These are phyloP conservation scores for Suillus bovinus DNA, from an alignment of 768 basidiomycete genomes.

Conservation along the genomic window DNA sequence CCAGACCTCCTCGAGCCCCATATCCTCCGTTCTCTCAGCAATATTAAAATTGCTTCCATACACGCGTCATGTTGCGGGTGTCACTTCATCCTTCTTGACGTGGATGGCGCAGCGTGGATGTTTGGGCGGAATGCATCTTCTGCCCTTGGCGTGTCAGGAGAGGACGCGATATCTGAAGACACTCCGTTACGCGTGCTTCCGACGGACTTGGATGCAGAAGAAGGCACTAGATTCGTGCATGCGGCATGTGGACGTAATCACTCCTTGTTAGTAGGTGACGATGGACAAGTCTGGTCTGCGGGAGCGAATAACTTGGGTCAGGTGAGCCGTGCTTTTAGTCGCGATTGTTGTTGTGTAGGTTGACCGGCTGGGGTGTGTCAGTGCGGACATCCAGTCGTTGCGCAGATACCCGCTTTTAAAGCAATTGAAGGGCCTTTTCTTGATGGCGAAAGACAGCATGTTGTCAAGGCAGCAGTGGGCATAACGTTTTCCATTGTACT, in stretches of 20 bases:
- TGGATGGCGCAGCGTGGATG: slow-evolving; percentile 81
- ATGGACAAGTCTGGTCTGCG: slow-evolving; percentile 81
- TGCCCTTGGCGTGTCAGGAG: slow-evolving; percentile 60
- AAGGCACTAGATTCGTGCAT: slow-evolving; percentile 64
- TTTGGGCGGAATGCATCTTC: slow-evolving; percentile 82
- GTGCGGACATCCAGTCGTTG: slow-evolving; percentile 70
- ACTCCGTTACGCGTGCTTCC: slow-evolving; percentile 65
- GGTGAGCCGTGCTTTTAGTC: slow-evolving; percentile 42
- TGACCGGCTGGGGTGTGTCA: slow-evolving; percentile 26
- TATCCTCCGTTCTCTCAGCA: slow-evolving; percentile 85
- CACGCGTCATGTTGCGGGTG: slow-evolving; percentile 77
- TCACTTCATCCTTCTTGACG: slow-evolving; percentile 74
- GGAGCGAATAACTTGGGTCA: slow-evolving; percentile 83
- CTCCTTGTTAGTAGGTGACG: slow-evolving; percentile 77
- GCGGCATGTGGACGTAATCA: slow-evolving; percentile 87
- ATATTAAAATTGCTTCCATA: slow-evolving; percentile 70
- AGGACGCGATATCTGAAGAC: slow-evolving; percentile 69
- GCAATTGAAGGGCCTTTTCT: slow-evolving; percentile 57
- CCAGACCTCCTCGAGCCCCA: slow-evolving; percentile 88
- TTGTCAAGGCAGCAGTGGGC: slow-evolving; percentile 77
- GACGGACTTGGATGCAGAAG: slow-evolving; percentile 57
- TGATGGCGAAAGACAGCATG: slow-evolving; percentile 60
- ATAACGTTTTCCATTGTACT: slow-evolving; percentile 83
- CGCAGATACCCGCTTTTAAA: slow-evolving; percentile 70
- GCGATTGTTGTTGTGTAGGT: not conserved